phyloP scores from a whole-genome alignment of 2,329 filamentous ascomycete genomes.

The Fusarium kyushuense region DNA sequence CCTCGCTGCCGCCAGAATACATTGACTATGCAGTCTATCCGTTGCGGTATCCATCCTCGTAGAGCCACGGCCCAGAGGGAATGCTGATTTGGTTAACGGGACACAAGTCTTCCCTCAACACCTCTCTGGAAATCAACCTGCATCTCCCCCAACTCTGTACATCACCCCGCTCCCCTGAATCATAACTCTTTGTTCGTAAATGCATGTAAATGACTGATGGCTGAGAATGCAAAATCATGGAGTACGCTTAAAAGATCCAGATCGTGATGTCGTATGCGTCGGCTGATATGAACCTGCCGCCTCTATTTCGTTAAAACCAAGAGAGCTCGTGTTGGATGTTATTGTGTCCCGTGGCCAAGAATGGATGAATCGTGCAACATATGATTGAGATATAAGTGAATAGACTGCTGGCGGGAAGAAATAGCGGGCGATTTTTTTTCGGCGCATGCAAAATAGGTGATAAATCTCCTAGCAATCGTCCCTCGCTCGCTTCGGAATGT shows the following conservation, averaged over 20 bases:
- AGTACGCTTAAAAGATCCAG: slow-evolving; percentile 40
- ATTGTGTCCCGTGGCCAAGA: slow-evolving; percentile 12
- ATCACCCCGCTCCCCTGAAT: slow-evolving; percentile 11
- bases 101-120: slow-evolving; percentile 27
- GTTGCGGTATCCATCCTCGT: slow-evolving; percentile 29
- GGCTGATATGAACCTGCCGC: slow-evolving; percentile 21
- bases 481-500: slow-evolving; percentile 31
- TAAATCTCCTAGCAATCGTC: slow-evolving; percentile 20
- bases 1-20: slow-evolving; percentile 39
- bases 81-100: slow-evolving; percentile 28
- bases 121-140: slow-evolving; percentile 6
- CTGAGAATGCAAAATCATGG: slow-evolving; percentile 41
- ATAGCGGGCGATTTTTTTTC: slow-evolving; percentile 30
- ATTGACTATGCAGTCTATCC: slow-evolving; percentile 34
- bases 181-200: slow-evolving; percentile 40
- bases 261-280: slow-evolving; percentile 45
- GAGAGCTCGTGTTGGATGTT: slow-evolving; percentile 28
- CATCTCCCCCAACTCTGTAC: slow-evolving; percentile 1
- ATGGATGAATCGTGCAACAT: slow-evolving; percentile 33
- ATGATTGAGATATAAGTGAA: slow-evolving; percentile 37
- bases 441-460: slow-evolving; percentile 22
- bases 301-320: slow-evolving; percentile 35
- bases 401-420: slow-evolving; percentile 23
- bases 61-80: slow-evolving; percentile 15
- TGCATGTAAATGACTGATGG: slow-evolving; percentile 43